Percentiles rank a stretch among this genome's conserved stretches.
phyloP scores from a whole-genome alignment of 2,329 filamentous ascomycete species.

The Aspergillus carbonarius region DNA sequence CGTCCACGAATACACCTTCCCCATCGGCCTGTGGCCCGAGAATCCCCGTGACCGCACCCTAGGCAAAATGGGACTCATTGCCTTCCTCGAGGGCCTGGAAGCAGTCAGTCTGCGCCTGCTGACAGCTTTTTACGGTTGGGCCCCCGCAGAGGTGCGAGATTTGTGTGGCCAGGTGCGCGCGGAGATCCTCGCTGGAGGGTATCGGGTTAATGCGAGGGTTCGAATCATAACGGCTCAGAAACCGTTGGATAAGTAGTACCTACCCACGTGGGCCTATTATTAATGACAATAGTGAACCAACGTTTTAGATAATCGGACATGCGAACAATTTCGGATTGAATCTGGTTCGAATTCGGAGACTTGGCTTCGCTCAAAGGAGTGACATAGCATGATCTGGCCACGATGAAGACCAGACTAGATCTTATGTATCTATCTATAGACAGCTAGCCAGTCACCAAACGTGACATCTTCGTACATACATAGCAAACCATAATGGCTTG shows the following conservation, averaged over 20 bases:
- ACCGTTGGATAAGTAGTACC: constrained; percentile 12
- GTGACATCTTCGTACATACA: background rate
- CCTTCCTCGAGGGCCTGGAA: constrained; percentile 42
- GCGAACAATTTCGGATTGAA: no score
- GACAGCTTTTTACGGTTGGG: constrained; percentile 36
- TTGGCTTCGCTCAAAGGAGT: no score
- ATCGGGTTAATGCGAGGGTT: constrained; percentile 26
- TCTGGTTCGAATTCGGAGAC: no score
- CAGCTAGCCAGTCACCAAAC: background rate
- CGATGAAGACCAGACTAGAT: background rate
- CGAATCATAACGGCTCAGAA: constrained; percentile 33
- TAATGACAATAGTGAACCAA: no score
- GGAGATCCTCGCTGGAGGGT: constrained; percentile 32
- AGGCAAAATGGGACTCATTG: constrained; percentile 45
- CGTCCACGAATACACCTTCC: constrained; percentile 39
- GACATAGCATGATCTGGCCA: background rate
- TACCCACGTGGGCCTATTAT: no score
- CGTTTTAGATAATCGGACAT: no score
- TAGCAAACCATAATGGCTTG: background rate
- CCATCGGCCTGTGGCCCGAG: constrained; percentile 39
- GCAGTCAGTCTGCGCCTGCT: constrained; percentile 38
- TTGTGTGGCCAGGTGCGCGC: constrained; percentile 40
- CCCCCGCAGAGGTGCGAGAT: constrained; percentile 32
- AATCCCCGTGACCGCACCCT: constrained; percentile 35
- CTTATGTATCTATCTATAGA: background rate